Conservation (phyloP, 108 stramenopile species). For the Skeletonema marinoi region DNA sequence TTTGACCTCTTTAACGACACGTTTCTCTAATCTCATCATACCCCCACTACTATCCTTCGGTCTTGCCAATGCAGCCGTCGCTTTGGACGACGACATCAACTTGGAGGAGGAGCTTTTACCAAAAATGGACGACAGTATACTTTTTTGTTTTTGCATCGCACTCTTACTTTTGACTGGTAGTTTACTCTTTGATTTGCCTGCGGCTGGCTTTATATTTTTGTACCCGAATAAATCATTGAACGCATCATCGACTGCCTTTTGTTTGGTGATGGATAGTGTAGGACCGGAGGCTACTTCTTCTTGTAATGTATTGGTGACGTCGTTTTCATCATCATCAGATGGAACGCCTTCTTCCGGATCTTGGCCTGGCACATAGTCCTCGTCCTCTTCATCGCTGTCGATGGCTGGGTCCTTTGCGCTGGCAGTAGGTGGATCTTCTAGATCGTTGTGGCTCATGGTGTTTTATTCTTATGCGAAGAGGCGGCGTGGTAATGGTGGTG, state of each 20-base stretch:
- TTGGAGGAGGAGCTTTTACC: constrained; percentile 31
- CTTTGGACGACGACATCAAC: constrained; percentile 16
- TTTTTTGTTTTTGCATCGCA: constrained; percentile 16
- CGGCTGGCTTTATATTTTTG: constrained; percentile 29
- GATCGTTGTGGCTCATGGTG: background rate
- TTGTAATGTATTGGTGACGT: background rate
- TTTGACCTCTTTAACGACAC: constrained; percentile 46
- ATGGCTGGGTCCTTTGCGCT: constrained; percentile 10
- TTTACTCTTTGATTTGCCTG: background rate
- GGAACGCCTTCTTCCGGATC: constrained; percentile 25
- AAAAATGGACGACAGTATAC: constrained; percentile 61
- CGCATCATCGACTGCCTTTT: constrained; percentile 69
- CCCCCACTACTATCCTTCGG: constrained; percentile 35
- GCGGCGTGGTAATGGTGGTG: too few relatives aligned
- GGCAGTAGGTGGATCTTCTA: background rate
- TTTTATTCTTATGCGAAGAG: background rate
- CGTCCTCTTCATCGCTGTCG: constrained; percentile 47
- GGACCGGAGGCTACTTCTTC: too few relatives aligned
- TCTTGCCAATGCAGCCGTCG: constrained; percentile 19
- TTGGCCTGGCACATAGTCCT: constrained; percentile 45
- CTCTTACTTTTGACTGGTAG: constrained; percentile 7
- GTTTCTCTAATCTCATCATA: constrained; percentile 43
- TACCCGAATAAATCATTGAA: constrained; percentile 81
- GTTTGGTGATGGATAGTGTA: constrained; percentile 37
- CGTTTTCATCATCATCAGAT: constrained; percentile 43